Conservation (phyloP, 2,329 filamentous ascomycete species). For the Hypoxylon sp. region DNA sequence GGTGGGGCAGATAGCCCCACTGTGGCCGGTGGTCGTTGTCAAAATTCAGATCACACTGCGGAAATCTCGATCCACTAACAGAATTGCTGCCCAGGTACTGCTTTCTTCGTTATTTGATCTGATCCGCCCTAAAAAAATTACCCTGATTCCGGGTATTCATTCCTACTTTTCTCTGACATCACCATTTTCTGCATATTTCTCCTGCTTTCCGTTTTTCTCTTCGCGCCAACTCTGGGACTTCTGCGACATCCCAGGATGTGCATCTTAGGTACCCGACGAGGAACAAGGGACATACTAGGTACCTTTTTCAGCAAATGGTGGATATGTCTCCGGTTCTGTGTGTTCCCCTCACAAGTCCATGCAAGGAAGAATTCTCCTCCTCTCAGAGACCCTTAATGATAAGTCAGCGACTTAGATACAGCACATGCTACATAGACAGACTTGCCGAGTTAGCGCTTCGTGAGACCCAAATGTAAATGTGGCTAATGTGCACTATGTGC, state of each 20-base stretch:
- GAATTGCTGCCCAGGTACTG: slow-evolving; percentile 21
- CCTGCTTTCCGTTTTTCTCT: slow-evolving; percentile 27
- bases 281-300: background rate
- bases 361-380: slow-evolving; percentile 17
- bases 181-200: slow-evolving; percentile 39
- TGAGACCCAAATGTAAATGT: slow-evolving; percentile 34
- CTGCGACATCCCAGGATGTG: slow-evolving; percentile 15
- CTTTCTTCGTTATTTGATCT: background rate
- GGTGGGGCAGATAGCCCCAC: slow-evolving; percentile 17
- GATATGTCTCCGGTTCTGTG: slow-evolving; percentile 16
- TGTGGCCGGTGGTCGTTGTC: slow-evolving; percentile 15
- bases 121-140: slow-evolving; percentile 13
- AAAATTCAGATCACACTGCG: slow-evolving; percentile 13
- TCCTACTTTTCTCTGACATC: slow-evolving; percentile 44
- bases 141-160: slow-evolving; percentile 28
- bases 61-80: slow-evolving; percentile 32
- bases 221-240: slow-evolving; percentile 10
- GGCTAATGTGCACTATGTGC: slow-evolving; percentile 43
- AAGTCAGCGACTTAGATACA: slow-evolving; percentile 21
- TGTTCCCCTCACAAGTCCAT: slow-evolving; percentile 10
- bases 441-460: slow-evolving; percentile 41
- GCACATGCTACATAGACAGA: slow-evolving; percentile 32
- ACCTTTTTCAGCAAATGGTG: background rate
- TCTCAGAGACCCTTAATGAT: slow-evolving; percentile 33
- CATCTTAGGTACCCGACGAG: slow-evolving; percentile 4